phyloP scores from a whole-genome alignment of 495 filamentous ascomycete species.

The Hypoxylon cercidicola region DNA sequence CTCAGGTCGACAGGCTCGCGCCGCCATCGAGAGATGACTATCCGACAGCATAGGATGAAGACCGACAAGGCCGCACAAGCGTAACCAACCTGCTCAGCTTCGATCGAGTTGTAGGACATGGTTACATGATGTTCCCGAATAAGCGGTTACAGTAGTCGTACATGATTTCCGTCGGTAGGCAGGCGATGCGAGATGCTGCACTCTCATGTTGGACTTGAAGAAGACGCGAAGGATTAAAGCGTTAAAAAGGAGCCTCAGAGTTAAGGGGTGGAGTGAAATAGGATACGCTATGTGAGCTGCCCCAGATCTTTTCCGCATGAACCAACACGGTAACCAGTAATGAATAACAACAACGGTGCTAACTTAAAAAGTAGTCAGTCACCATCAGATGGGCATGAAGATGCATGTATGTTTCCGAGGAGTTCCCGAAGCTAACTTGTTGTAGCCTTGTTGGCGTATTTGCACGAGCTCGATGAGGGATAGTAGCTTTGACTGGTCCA shows the following conservation, averaged over 20 bases:
- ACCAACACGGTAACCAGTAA: slow-evolving; percentile 8
- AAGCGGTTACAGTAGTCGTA: slow-evolving; percentile 11
- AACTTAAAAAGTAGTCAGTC: slow-evolving; percentile 9
- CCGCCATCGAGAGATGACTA: slow-evolving; percentile 39
- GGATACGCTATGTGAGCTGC: slow-evolving; percentile 6
- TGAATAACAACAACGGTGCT: slow-evolving; percentile 6
- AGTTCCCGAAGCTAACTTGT: slow-evolving; percentile 23
- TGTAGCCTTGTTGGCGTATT: slow-evolving; percentile 24
- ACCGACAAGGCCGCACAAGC: slow-evolving; percentile 33
- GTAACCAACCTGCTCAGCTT: slow-evolving; percentile 36
- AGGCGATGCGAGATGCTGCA: not conserved
- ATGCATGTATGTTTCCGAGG: slow-evolving; percentile 5
- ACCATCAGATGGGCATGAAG: slow-evolving; percentile 24
- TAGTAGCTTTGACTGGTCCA: slow-evolving; percentile 15
- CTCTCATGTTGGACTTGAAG: not conserved
- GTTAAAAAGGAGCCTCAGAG: not conserved
- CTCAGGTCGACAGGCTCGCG: slow-evolving; percentile 38
- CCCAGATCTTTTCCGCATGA: slow-evolving; percentile 29
- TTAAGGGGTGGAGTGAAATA: not conserved
- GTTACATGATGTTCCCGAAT: slow-evolving; percentile 1
- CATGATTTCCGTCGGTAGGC: slow-evolving; percentile 12
- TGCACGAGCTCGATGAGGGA: slow-evolving; percentile 9
- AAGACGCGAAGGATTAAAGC: not conserved
- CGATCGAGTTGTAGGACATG: slow-evolving; percentile 27
- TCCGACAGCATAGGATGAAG: slow-evolving; percentile 29